Evolutionary conservation across 257 asterid genomes (phyloP).

Genomic region (Nicotiana sylvestris): DNA sequence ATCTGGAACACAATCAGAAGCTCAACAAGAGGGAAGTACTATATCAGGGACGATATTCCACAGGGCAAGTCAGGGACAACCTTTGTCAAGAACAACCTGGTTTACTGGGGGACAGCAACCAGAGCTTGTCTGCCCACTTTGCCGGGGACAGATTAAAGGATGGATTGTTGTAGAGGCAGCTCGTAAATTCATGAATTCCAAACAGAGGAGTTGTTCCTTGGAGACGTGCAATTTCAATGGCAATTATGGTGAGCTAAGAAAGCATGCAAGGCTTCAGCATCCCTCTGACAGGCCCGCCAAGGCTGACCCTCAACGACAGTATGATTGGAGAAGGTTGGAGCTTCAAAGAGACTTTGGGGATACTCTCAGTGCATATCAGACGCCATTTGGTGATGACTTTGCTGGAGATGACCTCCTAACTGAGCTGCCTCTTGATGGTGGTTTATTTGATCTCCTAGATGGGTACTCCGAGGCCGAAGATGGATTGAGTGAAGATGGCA

Average conservation of each 20-base stretch:
- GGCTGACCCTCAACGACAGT: constrained; percentile 39
- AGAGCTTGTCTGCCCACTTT: constrained; percentile 62
- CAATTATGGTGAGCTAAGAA: constrained; percentile 52
- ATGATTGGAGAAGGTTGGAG: constrained; percentile 56
- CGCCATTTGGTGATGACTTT: constrained; percentile 28
- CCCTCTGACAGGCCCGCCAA: constrained; percentile 54
- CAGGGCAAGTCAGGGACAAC: constrained; percentile 10
- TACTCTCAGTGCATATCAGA: constrained; percentile 42
- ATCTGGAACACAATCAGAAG: constrained; percentile 19
- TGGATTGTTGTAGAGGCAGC: constrained; percentile 42
- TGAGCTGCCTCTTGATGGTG: constrained; percentile 25
- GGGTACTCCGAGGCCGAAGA: constrained; percentile 33
- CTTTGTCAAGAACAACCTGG: constrained; percentile 6
- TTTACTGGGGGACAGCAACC: constrained; percentile 11
- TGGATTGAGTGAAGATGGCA: constrained; percentile 19
- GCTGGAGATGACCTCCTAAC: constrained; percentile 17
- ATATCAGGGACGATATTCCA: neutral
- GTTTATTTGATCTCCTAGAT: constrained; percentile 33
- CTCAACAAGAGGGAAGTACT: constrained; percentile 7
- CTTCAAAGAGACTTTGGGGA: constrained; percentile 49
- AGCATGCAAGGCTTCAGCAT: constrained; percentile 71
- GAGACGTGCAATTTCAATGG: constrained; percentile 62
- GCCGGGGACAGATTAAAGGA: constrained; percentile 58
- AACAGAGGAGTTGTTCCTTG: constrained; percentile 54
- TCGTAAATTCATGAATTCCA: constrained; percentile 50